Conservation (phyloP, 2,329 filamentous ascomycete species). For the Furcasterigmium sp. region DNA sequence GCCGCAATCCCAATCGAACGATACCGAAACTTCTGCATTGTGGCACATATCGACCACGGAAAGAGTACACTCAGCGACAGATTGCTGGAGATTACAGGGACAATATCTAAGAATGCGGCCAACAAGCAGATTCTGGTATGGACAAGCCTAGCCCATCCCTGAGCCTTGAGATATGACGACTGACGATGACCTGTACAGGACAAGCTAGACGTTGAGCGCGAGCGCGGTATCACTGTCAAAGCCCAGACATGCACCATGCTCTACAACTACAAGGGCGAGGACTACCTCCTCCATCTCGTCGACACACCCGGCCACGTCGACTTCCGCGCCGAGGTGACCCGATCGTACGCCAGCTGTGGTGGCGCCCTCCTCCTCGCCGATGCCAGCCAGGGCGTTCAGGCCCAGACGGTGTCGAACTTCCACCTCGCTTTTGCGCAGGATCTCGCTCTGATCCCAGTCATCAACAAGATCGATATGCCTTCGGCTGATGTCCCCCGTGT, state of each 20-base stretch:
- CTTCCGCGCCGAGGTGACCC: slow-evolving; percentile 91
- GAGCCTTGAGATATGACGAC: too few relatives aligned
- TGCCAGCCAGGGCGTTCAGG: slow-evolving; percentile 93
- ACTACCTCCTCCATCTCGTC: slow-evolving; percentile 91
- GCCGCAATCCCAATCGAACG: slow-evolving; percentile 71
- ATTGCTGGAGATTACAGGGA: slow-evolving; percentile 88
- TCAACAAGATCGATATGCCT: slow-evolving; percentile 95
- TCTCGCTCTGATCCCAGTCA: slow-evolving; percentile 77
- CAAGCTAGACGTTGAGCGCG: slow-evolving; percentile 92
- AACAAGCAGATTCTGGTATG: slow-evolving; percentile 83
- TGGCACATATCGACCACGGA: slow-evolving; percentile 97
- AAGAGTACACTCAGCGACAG: slow-evolving; percentile 95
- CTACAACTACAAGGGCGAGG: slow-evolving; percentile 76
- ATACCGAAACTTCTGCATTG: slow-evolving; percentile 95
- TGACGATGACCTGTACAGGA: too few relatives aligned
- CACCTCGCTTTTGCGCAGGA: slow-evolving; percentile 94
- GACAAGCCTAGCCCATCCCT: neutral
- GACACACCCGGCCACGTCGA: slow-evolving; percentile 98
- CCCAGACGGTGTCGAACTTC: slow-evolving; percentile 97
- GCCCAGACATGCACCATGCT: slow-evolving; percentile 98
- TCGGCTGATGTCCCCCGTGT: slow-evolving; percentile 84
- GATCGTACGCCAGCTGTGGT: slow-evolving; percentile 93
- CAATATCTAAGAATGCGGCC: slow-evolving; percentile 70
- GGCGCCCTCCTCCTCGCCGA: slow-evolving; percentile 90
- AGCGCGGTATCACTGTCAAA: slow-evolving; percentile 93